Percentiles rank a stretch among this genome's conserved stretches.
phyloP scores from a whole-genome alignment of 495 filamentous ascomycete genomes.

The Penicillium simplicissimum region DNA sequence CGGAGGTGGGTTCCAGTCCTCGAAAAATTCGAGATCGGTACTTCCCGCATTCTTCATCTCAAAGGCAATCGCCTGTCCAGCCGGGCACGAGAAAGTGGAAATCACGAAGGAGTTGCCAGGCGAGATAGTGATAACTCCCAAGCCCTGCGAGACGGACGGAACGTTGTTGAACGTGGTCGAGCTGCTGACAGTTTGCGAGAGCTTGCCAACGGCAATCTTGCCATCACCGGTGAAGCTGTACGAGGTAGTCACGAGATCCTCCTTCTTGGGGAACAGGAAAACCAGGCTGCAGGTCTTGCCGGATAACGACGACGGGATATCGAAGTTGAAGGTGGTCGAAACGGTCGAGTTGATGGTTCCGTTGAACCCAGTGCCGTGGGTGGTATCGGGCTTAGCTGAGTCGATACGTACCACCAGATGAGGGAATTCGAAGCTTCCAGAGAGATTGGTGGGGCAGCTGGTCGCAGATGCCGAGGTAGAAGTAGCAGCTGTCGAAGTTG shows the following conservation, averaged over 20 bases:
- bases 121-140: slow-evolving; percentile 48
- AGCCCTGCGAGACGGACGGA: slow-evolving; percentile 46
- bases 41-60: slow-evolving; percentile 53
- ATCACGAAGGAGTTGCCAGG: slow-evolving; percentile 60
- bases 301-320: slow-evolving; percentile 53
- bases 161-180: slow-evolving; percentile 54
- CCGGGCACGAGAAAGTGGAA: slow-evolving; percentile 56
- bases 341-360: slow-evolving; percentile 55
- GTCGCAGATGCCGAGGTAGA: not conserved
- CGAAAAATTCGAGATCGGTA: slow-evolving; percentile 61
- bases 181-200: slow-evolving; percentile 39
- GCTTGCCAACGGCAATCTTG: slow-evolving; percentile 52
- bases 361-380: slow-evolving; percentile 54
- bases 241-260: slow-evolving; percentile 54
- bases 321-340: slow-evolving; percentile 70
- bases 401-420: slow-evolving; percentile 68
- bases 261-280: slow-evolving; percentile 62
- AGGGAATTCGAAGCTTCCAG: slow-evolving; percentile 58
- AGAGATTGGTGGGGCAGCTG: slow-evolving; percentile 53
- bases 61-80: slow-evolving; percentile 50
- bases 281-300: slow-evolving; percentile 64
- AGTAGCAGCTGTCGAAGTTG: not conserved
- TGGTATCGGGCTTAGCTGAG: slow-evolving; percentile 50
- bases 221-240: slow-evolving; percentile 60
- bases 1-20: slow-evolving; percentile 62